Evolutionary conservation across 805 yeast species (phyloP), one percentile per base, ranked within the genome.

Genomic region (Wickerhamomyces kurtzmanii): DNA sequence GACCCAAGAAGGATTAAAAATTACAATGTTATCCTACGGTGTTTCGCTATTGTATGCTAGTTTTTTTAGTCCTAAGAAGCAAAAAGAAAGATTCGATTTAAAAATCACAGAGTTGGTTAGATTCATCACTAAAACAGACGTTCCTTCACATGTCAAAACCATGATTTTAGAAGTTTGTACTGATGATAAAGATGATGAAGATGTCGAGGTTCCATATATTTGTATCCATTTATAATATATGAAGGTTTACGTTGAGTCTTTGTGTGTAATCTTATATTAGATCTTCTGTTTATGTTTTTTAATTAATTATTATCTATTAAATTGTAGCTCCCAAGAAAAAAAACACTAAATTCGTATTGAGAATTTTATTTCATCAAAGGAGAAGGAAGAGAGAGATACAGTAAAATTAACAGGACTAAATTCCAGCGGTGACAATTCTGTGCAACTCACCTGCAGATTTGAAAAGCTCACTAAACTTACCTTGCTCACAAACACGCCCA

Each of bases 111-210:
- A 82, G 38, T 60, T 89, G 43, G 82, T 86, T 39, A 85, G 84
- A 50, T 58, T 69, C n/a, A 87, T 91, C 21, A 75, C 93, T 30
- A 85, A 85, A 63, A 81, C 82, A 50, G 84, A 82, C 12, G 58
- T 91, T 25, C 80, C 86, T 10, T 50, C 63, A 4, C 85, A 81
- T 49, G 76, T 74, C 32, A 75, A 75, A 54, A 76, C 84, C 12
- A 62, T 91, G 59, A 77, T 89, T 33, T 68, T 91, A 32, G 98
- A 89, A 57, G 69, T 91, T 25, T 85, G 95, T 52, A 82, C 89
- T 36, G 97, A 91, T 46, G 98, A 91, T 52, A 64, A 72, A 47
- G 69, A 77, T 25, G 98, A 89, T 20, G 97, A 91, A 51, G 98
- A 91, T 51, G 96, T 86, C 13, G 97, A 87, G 44, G 84, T 86